Percentiles rank a stretch among this genome's conserved stretches.
Evolutionary conservation across 176 grass and related monocot species (phyloP).

Genomic region (Carex pumila): DNA sequence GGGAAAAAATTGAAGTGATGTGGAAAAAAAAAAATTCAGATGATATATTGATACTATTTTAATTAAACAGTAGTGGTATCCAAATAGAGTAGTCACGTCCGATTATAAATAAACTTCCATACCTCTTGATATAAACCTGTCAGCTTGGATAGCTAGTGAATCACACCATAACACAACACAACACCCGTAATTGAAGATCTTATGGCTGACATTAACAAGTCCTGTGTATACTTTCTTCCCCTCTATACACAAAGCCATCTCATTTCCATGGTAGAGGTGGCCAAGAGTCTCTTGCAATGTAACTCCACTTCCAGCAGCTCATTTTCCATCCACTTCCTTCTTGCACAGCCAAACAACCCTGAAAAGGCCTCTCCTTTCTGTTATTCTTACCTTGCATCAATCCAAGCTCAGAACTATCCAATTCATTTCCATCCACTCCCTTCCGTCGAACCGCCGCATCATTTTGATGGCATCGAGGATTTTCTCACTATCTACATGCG

Average conservation of each 20-base stretch:
- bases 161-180: background rate
- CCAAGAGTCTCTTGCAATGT: slow-evolving; percentile 26
- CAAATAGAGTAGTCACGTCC: too few species aligned
- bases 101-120: too few species aligned
- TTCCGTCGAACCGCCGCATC: slow-evolving; percentile 13
- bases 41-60: too few species aligned
- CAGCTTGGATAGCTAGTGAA: background rate
- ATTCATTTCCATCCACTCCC: slow-evolving; percentile 27
- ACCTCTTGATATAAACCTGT: background rate
- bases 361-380: background rate
- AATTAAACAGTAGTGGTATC: too few species aligned
- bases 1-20: too few species aligned
- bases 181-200: background rate
- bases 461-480: background rate
- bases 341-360: slow-evolving; percentile 8
- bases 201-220: background rate
- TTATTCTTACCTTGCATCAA: slow-evolving; percentile 4
- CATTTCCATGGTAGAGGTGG: slow-evolving; percentile 25
- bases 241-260: slow-evolving; percentile 27
- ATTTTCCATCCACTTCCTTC: slow-evolving; percentile 29
- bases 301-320: background rate
- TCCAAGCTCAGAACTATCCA: background rate
- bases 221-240: slow-evolving; percentile 21
- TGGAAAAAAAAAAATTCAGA: too few species aligned
- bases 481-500: background rate